These are phyloP conservation scores for Calocybe cyanea DNA, from an alignment of 768 basidiomycete genomes.

Conservation along the genomic window DNA sequence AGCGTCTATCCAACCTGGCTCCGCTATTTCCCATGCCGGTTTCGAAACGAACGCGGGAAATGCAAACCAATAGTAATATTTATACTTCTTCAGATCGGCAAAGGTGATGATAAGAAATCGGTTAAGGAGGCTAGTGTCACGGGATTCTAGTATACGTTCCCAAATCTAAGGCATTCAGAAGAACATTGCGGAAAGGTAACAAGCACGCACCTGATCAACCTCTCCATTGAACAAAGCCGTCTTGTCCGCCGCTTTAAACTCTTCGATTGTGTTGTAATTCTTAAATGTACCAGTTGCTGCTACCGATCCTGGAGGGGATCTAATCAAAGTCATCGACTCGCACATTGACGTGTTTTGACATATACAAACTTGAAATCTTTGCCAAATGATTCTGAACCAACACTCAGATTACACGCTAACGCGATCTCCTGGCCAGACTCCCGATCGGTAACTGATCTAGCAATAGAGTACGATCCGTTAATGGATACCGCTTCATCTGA, in stretches of 20 bases:
- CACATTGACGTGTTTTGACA: neutral
- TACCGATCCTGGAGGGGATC: constrained; percentile 46
- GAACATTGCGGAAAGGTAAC: neutral
- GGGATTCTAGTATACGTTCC: constrained; percentile 51
- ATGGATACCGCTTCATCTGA: constrained; percentile 69
- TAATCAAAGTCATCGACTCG: constrained; percentile 17
- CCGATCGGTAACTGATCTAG: constrained; percentile 69
- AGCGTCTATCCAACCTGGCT: constrained; percentile 54
- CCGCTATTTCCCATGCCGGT: constrained; percentile 47
- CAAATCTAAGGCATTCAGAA: constrained; percentile 51
- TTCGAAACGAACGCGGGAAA: constrained; percentile 91
- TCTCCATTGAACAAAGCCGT: constrained; percentile 75
- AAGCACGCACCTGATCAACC: constrained; percentile 51
- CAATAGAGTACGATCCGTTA: constrained; percentile 64
- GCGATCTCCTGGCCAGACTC: constrained; percentile 72
- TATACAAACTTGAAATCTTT: constrained; percentile 38
- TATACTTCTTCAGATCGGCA: constrained; percentile 97
- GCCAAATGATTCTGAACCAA: constrained; percentile 65
- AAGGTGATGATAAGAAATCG: constrained; percentile 89
- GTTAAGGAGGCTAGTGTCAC: constrained; percentile 55
- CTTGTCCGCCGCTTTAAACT: constrained; percentile 90
- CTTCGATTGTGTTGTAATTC: constrained; percentile 97
- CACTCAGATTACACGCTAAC: constrained; percentile 61
- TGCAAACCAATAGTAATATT: constrained; percentile 97
- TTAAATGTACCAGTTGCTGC: constrained; percentile 66